Evolutionary conservation across 1,139 yeast genomes (phyloP), one percentile per base, ranked within the genome.

Genomic region (Pneumocystis wakefieldiae): DNA sequence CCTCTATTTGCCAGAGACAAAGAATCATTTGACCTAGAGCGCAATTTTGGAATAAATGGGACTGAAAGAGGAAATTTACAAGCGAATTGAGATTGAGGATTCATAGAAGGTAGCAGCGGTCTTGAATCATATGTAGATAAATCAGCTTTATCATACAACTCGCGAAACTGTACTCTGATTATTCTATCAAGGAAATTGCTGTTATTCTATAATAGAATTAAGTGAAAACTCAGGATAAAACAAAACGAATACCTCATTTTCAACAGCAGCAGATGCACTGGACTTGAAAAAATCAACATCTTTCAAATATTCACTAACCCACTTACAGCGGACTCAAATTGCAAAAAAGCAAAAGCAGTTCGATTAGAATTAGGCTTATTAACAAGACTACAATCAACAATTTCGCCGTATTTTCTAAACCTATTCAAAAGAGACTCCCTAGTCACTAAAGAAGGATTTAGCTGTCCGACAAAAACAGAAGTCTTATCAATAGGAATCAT

Each of bases 221-320:
- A 8, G 35, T 32, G 4, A 37, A 60, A 29, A 5, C 10, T 14
- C 12, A 8, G 7, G 28, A 48, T 15, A 24, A 48, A 48, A 48
- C n/a, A 48, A 28, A 28, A 14, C 12, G n/a, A 41, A 32, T 65
- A 65, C 60, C 62, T 63, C 62, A 35, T 61, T 78, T 71, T 86
- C 91, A 62, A 87, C 87, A 1, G 95, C 92, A 59, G 87, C 80
- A 1, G 91, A 91, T 3, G 94, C 92, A 53, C 89, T 82, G 24
- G 80, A 78, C 69, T 86, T 48, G 12, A 12, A 12, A 48, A 48
- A 19, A 24, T 48, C 10, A 48, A 15, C 6, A 48, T 32, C n/a
- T 48, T 14, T 24, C 7, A 15, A 48, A 24, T 12, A 48, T 19
- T 15, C 12, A 10, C 12, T 10, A 3, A 48, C 12, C 1, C 7